Percentiles rank a stretch among this genome's conserved stretches.
Evolutionary conservation across 2,329 filamentous ascomycete species (phyloP).

Genomic region (Sporothrix humicola): DNA sequence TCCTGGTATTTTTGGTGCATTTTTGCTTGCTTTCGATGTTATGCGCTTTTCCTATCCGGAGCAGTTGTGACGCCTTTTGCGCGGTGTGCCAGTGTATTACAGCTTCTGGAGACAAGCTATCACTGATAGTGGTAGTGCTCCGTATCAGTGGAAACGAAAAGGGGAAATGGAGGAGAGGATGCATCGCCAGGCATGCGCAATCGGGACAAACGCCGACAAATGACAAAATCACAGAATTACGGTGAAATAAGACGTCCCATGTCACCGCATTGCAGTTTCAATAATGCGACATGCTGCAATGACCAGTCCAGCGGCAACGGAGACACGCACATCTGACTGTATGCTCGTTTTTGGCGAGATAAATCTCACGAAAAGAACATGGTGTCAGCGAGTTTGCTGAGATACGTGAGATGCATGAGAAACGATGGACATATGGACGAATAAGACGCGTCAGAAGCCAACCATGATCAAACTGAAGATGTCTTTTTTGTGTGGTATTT

Average conservation of each 20-base stretch:
- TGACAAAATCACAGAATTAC: not conserved
- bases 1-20: not conserved
- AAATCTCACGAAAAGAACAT: not conserved
- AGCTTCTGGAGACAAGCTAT: not conserved
- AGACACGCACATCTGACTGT: not conserved
- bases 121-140: not conserved
- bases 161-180: not conserved
- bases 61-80: not conserved
- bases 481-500: too few species aligned
- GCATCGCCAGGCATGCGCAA: not conserved
- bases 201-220: slow-evolving; percentile 1
- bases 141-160: too few species aligned
- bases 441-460: too few species aligned
- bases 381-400: not conserved
- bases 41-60: slow-evolving; percentile 5
- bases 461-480: too few species aligned
- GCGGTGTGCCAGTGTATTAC: not conserved
- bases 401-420: not conserved
- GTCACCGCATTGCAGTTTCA: too few species aligned
- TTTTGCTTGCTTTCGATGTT: not conserved
- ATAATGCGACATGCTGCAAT: not conserved
- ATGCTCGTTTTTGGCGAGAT: not conserved
- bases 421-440: too few species aligned
- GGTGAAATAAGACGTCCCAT: not conserved
- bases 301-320: not conserved